A percentile compares a stretch with the other conserved stretches of the same genome.
phyloP scores from a whole-genome alignment of 208 protist species.

The Balamuthia mandrillaris region DNA sequence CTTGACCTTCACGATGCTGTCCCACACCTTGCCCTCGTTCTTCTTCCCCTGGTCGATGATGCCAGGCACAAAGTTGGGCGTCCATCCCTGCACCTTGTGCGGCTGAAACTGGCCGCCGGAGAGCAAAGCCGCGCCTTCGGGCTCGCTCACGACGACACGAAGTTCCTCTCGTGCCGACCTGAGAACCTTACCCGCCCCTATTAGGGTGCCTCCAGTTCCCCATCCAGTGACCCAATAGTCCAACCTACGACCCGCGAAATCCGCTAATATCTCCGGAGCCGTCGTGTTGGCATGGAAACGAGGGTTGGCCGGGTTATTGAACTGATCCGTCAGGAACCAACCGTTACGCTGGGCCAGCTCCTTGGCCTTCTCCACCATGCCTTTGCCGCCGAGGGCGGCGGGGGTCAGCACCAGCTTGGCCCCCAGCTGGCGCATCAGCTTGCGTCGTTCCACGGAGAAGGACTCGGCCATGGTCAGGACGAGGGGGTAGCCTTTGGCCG shows the following conservation, averaged over 20 bases:
- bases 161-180: constrained; percentile 30
- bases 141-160: constrained; percentile 48
- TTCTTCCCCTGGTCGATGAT: constrained; percentile 35
- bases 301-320: constrained; percentile 52
- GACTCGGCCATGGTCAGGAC: constrained; percentile 55
- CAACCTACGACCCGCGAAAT: constrained; percentile 39
- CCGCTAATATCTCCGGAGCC: constrained; percentile 56
- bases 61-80: constrained; percentile 52
- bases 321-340: constrained; percentile 58
- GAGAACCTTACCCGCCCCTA: constrained; percentile 32
- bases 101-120: background rate
- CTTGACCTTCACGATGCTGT: constrained; percentile 45
- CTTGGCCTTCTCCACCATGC: constrained; percentile 63
- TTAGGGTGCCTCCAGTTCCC: constrained; percentile 59
- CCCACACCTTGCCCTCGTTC: constrained; percentile 35
- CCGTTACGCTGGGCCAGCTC: constrained; percentile 52
- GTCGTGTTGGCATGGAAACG: constrained; percentile 54
- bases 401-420: constrained; percentile 61
- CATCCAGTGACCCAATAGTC: constrained; percentile 62
- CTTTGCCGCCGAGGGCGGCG: constrained; percentile 39
- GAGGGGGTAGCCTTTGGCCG: constrained; percentile 54
- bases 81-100: constrained; percentile 53
- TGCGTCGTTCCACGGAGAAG: constrained; percentile 66
- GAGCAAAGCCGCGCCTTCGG: constrained; percentile 30
- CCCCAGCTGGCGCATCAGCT: constrained; percentile 60